Conservation (phyloP, 2,329 filamentous ascomycete genomes). For the Coleophoma cylindrospora region DNA sequence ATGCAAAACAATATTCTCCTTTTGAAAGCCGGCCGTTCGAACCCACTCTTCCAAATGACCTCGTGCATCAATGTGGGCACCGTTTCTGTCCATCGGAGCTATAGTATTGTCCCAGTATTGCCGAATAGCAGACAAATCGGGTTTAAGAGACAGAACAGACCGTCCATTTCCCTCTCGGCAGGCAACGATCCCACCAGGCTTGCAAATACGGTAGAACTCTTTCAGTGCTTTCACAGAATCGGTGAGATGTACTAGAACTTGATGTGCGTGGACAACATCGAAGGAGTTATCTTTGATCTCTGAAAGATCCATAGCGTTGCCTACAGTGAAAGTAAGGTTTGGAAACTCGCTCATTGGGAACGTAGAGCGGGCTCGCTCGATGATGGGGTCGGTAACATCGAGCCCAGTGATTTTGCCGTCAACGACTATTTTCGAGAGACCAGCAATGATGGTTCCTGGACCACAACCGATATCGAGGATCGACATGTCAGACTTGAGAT, state of each 20-base stretch:
- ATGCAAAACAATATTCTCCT: conserved; percentile 2
- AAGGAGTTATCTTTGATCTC: conserved; percentile 42
- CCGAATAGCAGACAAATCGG: conserved; percentile 8
- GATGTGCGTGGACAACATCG: conserved; percentile 54
- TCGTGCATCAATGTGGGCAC: conserved; percentile 7
- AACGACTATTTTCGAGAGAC: conserved; percentile 32
- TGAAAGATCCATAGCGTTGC: conserved; percentile 18
- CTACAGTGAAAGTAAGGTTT: conserved; percentile 17
- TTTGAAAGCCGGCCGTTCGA: conserved; percentile 8
- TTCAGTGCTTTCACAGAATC: conserved; percentile 42
- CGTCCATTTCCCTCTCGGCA: conserved; percentile 28
- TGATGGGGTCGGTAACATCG: too few relatives aligned
- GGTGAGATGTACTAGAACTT: conserved; percentile 50
- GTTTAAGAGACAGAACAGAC: conserved; percentile 3
- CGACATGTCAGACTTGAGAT: background rate
- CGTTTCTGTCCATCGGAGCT: conserved; percentile 5
- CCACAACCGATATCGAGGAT: conserved; percentile 45
- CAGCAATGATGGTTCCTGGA: conserved; percentile 40
- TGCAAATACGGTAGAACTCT: conserved; percentile 49
- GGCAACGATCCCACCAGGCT: conserved; percentile 47
- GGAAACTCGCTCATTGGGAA: conserved; percentile 3
- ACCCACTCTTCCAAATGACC: conserved; percentile 8
- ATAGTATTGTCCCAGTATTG: conserved; percentile 6
- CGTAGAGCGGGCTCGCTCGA: conserved; percentile 4
- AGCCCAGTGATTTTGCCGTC: conserved; percentile 26